phyloP scores from a whole-genome alignment of 148 eudicot species.

The Fagopyrum homotropicum region DNA sequence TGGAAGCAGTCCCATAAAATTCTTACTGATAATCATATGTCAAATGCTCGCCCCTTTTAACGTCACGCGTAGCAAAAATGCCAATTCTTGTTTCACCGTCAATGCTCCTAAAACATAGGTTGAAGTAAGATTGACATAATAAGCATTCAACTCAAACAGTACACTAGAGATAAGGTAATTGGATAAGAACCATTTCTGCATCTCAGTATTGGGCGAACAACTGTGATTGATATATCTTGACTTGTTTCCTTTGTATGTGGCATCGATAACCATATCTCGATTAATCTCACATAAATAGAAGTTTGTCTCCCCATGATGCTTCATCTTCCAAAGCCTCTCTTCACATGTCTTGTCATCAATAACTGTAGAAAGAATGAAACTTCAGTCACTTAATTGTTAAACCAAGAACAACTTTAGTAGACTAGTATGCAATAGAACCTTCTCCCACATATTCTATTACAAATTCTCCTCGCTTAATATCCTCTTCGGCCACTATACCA shows the following conservation, averaged over 20 bases:
- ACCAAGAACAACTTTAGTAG: neutral
- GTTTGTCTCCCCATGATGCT: constrained; percentile 85
- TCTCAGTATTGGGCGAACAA: constrained; percentile 95
- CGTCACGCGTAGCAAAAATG: constrained; percentile 86
- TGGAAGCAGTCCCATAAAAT: neutral
- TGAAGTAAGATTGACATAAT: constrained; percentile 12
- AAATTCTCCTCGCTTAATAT: constrained; percentile 85
- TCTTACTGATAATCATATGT: constrained; percentile 96
- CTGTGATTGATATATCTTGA: constrained; percentile 99
- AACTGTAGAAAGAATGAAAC: constrained; percentile 46
- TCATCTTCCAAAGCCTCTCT: constrained; percentile 97
- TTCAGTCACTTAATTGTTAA: constrained; percentile 3
- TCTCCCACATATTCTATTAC: constrained; percentile 98
- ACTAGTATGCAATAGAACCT: constrained; percentile 41
- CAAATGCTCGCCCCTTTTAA: constrained; percentile 86
- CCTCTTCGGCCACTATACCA: constrained; percentile 94
- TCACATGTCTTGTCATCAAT: constrained; percentile 98
- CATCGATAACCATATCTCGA: constrained; percentile 99
- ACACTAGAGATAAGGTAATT: constrained; percentile 12
- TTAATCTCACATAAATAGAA: constrained; percentile 96
- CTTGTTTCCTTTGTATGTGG: constrained; percentile 90
- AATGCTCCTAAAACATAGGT: constrained; percentile 55
- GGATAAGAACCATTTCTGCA: constrained; percentile 90
- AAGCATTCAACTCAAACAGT: constrained; percentile 13
- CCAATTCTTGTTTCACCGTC: constrained; percentile 98